Base-by-base conservation (phyloP, 2,329 filamentous ascomycete species). In the Mollisiaceae sp. region DNA sequence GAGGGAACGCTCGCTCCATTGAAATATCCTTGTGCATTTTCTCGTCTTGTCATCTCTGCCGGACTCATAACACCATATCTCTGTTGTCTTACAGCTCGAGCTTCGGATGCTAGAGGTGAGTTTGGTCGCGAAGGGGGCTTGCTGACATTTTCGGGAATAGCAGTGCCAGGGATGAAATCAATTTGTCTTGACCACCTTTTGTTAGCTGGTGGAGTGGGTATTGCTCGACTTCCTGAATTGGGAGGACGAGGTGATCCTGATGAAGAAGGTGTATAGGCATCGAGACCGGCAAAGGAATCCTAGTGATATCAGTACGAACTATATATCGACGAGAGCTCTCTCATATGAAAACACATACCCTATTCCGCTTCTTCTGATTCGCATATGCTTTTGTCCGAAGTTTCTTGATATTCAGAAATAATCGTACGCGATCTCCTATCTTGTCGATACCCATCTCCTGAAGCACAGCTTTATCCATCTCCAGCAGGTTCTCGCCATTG, bases 371-470 rank as follows among this genome's bases (percentile, higher is more conserved):
- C 79, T 91, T 92, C 73, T 90, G 88, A 74, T 91, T 92, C 65
- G 90, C 87, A 71, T 91, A 90, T 5, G 90, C 87, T 77, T 89
- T 92, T 63, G 89, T 93, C 70, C 92, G 84, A 64, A 95, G 82
- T 77, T 93, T 91, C 81, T 94, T 94, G 76, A 94, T 93, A 70
- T 90, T 89, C 68, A 94, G 85, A 74, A 93, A 94, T 67, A 99
- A 90, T 69, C 94, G 91, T 41, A 99, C 94, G 62, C 95, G 89
- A 78, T 99, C 95, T 69, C 95, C 95, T 70, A 99, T 92, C 79
- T 98, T 99, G 72, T 97, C 96, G 72, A 99, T 94, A 52, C 95
- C 95, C 88, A 99, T 97, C 78, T 99, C 95, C 79, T 97, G 96
- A 69, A 99, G 84, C 47, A 97, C 93, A 63, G 93, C 90, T 82